Evolutionary conservation across 2,329 filamentous ascomycete genomes (phyloP).

Genomic region (Arthrobotrys pseudoclavata): DNA sequence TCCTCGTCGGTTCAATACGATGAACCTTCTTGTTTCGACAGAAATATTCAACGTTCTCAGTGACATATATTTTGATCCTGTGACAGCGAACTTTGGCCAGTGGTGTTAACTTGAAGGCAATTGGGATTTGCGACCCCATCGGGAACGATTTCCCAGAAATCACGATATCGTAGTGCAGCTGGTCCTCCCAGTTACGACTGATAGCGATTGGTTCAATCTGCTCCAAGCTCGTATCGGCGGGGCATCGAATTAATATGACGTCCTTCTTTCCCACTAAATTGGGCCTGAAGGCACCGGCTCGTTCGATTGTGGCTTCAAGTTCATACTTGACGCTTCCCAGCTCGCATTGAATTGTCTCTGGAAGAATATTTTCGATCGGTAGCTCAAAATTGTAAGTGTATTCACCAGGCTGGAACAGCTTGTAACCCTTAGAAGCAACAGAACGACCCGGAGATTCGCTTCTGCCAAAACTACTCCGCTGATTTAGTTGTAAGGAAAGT

Average conservation of each 20-base stretch:
- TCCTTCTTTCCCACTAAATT: conserved; percentile 87
- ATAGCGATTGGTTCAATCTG: conserved; percentile 95
- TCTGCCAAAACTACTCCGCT: conserved; percentile 87
- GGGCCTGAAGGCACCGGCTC: conserved; percentile 88
- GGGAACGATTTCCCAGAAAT: conserved; percentile 97
- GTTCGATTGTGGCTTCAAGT: conserved; percentile 85
- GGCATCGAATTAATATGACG: conserved; percentile 84
- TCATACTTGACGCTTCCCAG: conserved; percentile 90
- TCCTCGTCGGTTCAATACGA: conserved; percentile 84
- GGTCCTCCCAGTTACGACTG: conserved; percentile 92
- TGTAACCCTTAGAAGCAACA: conserved; percentile 83
- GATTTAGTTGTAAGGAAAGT: conserved; percentile 82
- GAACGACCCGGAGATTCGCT: conserved; percentile 75
- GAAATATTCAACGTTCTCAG: conserved; percentile 91
- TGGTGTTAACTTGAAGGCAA: conserved; percentile 93
- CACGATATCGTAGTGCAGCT: conserved; percentile 94
- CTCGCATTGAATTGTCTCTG: conserved; percentile 88
- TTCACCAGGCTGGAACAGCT: conserved; percentile 82
- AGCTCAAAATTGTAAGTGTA: conserved; percentile 85
- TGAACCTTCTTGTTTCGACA: conserved; percentile 87
- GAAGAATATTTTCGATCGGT: conserved; percentile 81
- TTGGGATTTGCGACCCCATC: conserved; percentile 86
- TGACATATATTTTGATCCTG: conserved; percentile 90
- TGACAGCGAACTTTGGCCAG: conserved; percentile 94
- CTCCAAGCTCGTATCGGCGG: conserved; percentile 88